These are phyloP conservation scores for Dimargaris cristalligena DNA, from an alignment of 192 early-diverging fungal genomes.

Conservation along the genomic window DNA sequence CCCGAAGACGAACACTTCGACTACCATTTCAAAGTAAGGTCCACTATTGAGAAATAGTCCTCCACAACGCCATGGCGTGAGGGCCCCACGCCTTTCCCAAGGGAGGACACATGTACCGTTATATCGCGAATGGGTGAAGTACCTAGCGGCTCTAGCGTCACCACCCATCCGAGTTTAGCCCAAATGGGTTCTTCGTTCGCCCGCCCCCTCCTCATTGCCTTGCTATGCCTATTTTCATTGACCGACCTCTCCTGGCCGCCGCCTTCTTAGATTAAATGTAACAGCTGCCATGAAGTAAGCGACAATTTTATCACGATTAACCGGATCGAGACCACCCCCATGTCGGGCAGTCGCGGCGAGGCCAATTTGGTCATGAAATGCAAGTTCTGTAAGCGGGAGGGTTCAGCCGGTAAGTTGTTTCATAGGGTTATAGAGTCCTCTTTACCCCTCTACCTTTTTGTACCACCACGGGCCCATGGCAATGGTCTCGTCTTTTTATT, in stretches of 20 bases:
- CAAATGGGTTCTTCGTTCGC: not conserved
- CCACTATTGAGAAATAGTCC: constrained; percentile 3
- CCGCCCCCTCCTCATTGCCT: not conserved
- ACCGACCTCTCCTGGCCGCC: constrained; percentile 16
- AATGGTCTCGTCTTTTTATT: constrained; percentile 4
- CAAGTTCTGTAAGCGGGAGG: constrained; percentile 75
- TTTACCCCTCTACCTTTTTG: not conserved
- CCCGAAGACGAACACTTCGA: constrained; percentile 40
- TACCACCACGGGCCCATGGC: constrained; percentile 19
- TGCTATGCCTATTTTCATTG: not conserved
- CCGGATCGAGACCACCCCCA: constrained; percentile 35
- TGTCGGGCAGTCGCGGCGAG: constrained; percentile 53
- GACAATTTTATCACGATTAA: constrained; percentile 26
- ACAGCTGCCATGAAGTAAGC: constrained; percentile 59
- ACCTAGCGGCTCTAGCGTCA: too few relatives aligned
- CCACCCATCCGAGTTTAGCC: not conserved
- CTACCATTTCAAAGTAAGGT: constrained; percentile 51
- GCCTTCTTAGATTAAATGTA: constrained; percentile 68
- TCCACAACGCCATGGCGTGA: not conserved
- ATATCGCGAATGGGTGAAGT: too few relatives aligned
- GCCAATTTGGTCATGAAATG: constrained; percentile 83
- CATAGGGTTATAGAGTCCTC: constrained; percentile 13
- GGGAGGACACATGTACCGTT: too few relatives aligned
- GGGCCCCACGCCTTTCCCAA: not conserved
- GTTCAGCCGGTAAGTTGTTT: constrained; percentile 33